These are phyloP conservation scores for Melastoma malabathricum DNA, from an alignment of 345 rosid species.

Conservation along the genomic window DNA sequence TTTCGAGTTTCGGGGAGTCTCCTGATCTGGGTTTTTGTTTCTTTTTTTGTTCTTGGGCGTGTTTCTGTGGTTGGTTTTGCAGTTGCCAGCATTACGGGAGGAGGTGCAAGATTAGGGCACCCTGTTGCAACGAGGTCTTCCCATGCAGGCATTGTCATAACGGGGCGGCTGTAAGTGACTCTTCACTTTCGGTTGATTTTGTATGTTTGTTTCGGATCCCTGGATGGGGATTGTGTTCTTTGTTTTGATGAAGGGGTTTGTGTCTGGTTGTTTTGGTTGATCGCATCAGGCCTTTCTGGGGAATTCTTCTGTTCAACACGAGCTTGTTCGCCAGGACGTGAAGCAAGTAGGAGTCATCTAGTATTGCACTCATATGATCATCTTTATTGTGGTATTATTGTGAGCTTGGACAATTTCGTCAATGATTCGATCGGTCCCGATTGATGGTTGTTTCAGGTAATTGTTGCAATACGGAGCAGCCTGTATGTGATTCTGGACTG, in stretches of 20 bases:
- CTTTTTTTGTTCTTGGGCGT: conserved; percentile 5
- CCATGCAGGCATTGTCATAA: conserved; percentile 81
- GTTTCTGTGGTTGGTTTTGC: not conserved
- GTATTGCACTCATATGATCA: too few relatives aligned
- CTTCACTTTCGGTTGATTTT: too few relatives aligned
- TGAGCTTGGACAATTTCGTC: too few relatives aligned
- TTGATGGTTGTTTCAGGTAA: too few relatives aligned
- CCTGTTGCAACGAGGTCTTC: conserved; percentile 61
- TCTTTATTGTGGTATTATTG: conserved; percentile 27
- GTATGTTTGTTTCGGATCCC: too few relatives aligned
- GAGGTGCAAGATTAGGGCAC: conserved; percentile 65
- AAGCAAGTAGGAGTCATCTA: too few relatives aligned
- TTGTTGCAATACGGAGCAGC: too few relatives aligned
- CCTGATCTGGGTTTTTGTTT: not conserved
- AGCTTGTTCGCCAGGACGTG: conserved; percentile 47
- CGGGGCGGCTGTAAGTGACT: conserved; percentile 39
- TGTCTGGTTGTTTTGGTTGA: not conserved
- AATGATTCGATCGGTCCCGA: too few relatives aligned
- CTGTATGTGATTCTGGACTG: too few relatives aligned
- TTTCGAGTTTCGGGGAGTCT: too few relatives aligned
- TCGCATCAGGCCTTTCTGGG: conserved; percentile 28
- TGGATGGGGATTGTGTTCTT: too few relatives aligned
- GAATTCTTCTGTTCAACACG: conserved; percentile 55
- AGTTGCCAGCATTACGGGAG: conserved; percentile 71
- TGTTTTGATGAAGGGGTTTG: not conserved